Evolutionary conservation across 768 basidiomycete species (phyloP).

Genomic region (Boletus reticuloceps): DNA sequence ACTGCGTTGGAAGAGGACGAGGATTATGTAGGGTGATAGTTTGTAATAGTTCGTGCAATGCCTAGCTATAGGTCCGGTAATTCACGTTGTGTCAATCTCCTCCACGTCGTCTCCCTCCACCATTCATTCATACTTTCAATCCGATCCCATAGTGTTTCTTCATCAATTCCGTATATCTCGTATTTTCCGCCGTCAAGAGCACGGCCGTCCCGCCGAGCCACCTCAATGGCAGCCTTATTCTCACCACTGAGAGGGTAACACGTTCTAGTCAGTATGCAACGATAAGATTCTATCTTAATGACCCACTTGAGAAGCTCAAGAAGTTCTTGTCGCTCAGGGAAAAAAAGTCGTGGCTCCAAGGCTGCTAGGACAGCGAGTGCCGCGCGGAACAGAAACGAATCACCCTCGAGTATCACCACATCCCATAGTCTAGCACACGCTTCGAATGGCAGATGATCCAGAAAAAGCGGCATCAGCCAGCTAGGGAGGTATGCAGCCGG

Average conservation of each 20-base stretch:
- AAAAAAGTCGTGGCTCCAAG: constrained; percentile 83
- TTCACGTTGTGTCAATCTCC: constrained; percentile 75
- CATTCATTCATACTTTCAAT: constrained; percentile 83
- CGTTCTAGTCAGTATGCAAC: constrained; percentile 10
- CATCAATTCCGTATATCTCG: constrained; percentile 82
- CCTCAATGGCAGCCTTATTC: constrained; percentile 78
- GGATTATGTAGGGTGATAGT: constrained; percentile 22
- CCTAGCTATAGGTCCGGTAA: constrained; percentile 60
- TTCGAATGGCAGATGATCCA: constrained; percentile 88
- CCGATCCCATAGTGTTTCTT: constrained; percentile 82
- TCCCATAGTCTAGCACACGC: constrained; percentile 90
- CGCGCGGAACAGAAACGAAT: constrained; percentile 84
- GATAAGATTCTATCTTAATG: neutral
- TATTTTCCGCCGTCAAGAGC: constrained; percentile 71
- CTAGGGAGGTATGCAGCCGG: constrained; percentile 79
- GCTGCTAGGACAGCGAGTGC: constrained; percentile 81
- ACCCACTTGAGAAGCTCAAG: constrained; percentile 72
- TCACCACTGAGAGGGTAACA: constrained; percentile 56
- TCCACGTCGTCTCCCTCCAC: constrained; percentile 95
- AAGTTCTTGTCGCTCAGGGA: constrained; percentile 78
- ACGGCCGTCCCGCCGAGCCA: constrained; percentile 69
- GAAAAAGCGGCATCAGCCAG: constrained; percentile 80
- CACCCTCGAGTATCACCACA: constrained; percentile 82
- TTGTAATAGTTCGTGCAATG: neutral
- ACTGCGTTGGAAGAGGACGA: constrained; percentile 49